Evolutionary conservation across 2,329 filamentous ascomycete species (phyloP).

Genomic region (Diaporthe citrichinensis): DNA sequence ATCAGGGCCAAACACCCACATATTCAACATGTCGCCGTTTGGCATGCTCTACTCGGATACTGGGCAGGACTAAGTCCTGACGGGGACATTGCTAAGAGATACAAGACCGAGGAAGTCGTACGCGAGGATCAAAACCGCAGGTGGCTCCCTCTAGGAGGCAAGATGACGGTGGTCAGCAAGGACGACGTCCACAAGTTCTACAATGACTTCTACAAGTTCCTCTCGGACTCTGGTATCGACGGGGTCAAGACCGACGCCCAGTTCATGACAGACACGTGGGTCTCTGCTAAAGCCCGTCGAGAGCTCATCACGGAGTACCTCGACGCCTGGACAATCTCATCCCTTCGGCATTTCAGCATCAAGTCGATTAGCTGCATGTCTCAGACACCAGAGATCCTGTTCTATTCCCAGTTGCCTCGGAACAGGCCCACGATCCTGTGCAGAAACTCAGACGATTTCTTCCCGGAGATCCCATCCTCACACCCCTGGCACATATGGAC

Average conservation of each 20-base stretch:
- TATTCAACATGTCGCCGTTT: conserved; percentile 89
- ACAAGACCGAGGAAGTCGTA: conserved; percentile 78
- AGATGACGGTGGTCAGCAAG: conserved; percentile 80
- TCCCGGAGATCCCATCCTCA: conserved; percentile 82
- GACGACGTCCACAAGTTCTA: conserved; percentile 85
- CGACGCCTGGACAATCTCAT: conserved; percentile 86
- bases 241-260: conserved; percentile 95
- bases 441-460: conserved; percentile 94
- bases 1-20: conserved; percentile 79
- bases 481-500: conserved; percentile 97
- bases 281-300: conserved; percentile 77
- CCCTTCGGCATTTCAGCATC: conserved; percentile 82
- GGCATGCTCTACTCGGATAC: conserved; percentile 91
- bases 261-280: conserved; percentile 86
- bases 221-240: conserved; percentile 81
- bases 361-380: conserved; percentile 96
- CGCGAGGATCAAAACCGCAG: conserved; percentile 62
- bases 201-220: conserved; percentile 90
- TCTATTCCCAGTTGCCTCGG: conserved; percentile 84
- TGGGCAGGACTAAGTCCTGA: conserved; percentile 89
- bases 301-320: conserved; percentile 82
- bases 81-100: conserved; percentile 81
- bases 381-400: conserved; percentile 86
- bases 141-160: conserved; percentile 68
- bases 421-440: conserved; percentile 81